Evolutionary conservation across 73 alveolate genomes (phyloP).

Genomic region (Tetrahymena thermophila): DNA sequence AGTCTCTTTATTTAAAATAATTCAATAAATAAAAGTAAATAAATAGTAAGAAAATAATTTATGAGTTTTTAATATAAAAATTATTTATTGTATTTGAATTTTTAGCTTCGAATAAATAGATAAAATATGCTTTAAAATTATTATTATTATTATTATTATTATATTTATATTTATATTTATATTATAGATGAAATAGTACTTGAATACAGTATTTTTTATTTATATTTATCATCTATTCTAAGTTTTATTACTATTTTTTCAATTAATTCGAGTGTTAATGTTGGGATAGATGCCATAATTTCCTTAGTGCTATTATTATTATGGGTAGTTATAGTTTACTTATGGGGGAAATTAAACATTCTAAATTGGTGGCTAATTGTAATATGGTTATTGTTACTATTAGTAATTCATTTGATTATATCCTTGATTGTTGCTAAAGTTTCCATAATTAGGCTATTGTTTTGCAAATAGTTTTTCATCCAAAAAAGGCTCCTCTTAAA

Average conservation of each 20-base stretch:
- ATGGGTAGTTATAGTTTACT: neutral
- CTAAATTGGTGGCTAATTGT: neutral
- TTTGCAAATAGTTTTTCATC: neutral
- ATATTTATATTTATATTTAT: too few relatives aligned
- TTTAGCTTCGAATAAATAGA: too few relatives aligned
- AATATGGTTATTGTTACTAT: neutral
- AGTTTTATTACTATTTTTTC: neutral
- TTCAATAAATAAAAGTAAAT: too few relatives aligned
- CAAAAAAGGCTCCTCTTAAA: neutral
- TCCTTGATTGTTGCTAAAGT: neutral
- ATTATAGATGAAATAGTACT: neutral
- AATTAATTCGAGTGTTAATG: neutral
- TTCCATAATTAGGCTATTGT: neutral
- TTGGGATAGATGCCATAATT: neutral
- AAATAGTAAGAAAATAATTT: too few relatives aligned
- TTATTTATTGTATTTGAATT: too few relatives aligned
- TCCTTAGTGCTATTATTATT: neutral
- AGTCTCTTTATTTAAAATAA: too few relatives aligned
- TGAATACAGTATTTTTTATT: too few relatives aligned
- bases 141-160: too few relatives aligned
- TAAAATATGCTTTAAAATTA: too few relatives aligned
- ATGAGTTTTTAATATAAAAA: too few relatives aligned
- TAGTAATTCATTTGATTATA: neutral
- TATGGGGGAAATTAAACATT: neutral
- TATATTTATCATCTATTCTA: neutral